Base-by-base conservation (phyloP, 495 filamentous ascomycete species). In the Trypethelium eluteriae region DNA sequence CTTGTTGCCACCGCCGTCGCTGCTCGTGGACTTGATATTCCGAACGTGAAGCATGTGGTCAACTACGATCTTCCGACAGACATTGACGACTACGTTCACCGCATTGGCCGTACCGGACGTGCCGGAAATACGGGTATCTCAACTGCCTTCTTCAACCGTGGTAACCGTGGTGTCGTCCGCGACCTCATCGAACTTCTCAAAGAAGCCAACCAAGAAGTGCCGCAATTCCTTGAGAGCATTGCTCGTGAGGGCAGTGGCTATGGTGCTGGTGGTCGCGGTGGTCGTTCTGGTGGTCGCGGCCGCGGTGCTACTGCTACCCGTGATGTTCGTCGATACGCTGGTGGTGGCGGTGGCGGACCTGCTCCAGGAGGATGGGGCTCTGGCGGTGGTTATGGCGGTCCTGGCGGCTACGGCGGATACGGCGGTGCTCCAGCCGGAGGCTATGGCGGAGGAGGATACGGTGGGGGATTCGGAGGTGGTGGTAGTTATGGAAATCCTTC, bases 81-180 rank as follows among this genome's bases (percentile, higher is more conserved):
- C 75, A 96, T 98, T 72, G 94, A 98, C 73, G 94, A 98, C 81
- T 98, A 98, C 72, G 95, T 98, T 66, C 94, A 98, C 80, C 91
- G 94, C 77, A 98, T 98, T 76, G 94, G 94, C 87, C 95, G 94
- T 93, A 98, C 94, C 67, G 94, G 95, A 73, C 94, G 94, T 89
- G 95, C 95, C 67, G 94, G 94, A 76, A 98, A 98, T 82, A 97
- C 93, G 69, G 94, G 94, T 87, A 90, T 96, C 67, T 90, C 94
- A 9, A 98, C 94, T 66, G 93, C 95, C 61, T 98, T 98, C 85
- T 98, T 97, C 86, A 98, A 98, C 86, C 94, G 94, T 74, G 92
- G 92, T 72, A 98, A 98, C 85, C 90, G 94, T 70, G 94, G 93
- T 78, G 90, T 98, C 70, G 94, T 96, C 62, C 88, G 92, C 62